Evolutionary conservation across 148 eudicot genomes (phyloP), one percentile per base, ranked within the genome.

Genomic region (Arctostaphylos glauca): DNA sequence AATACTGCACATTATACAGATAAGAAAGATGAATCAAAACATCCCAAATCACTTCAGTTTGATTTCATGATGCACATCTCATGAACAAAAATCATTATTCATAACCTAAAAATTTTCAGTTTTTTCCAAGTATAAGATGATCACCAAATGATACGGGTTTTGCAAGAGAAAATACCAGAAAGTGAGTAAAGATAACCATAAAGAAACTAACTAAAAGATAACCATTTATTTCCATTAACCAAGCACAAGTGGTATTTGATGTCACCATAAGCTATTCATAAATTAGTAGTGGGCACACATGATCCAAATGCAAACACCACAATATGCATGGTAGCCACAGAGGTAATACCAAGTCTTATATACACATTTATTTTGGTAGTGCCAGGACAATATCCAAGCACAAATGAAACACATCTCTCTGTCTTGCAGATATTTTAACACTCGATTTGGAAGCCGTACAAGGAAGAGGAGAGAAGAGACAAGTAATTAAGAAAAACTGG

Each of bases 181-280:
- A 48, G 53, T 9, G 21, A 19, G 38, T 23, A 54, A 76, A 76
- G 14, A 2, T 31, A 76, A 54, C 14, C 79, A 76, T 53, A 53
- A 31, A 31, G 38, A 31, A 31, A 31, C 38, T 31, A 31, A 31
- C 38, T 31, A 31, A 54, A 76, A 76, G 14, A 2, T 31, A 76
- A 54, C 14, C 79, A 76, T 53, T 25, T 6, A 10, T 2, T 49
- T n/a, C 38, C 41, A 31, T 43, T 48, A 23, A 25, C 19, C n/a
- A 10, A 21, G 5, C 19, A 23, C 56, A 52, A 23, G 59, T 50
- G 59, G 77, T 9, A 8, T 46, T 74, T 47, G 38, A 48, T 74
- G 77, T 74, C 31, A 74, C 44, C 77, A 49, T 38, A 74, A 49
- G 21, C 38, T 74, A 74, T 49, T 74, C 56, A 21, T 56, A 74